Evolutionary conservation across 2,329 filamentous ascomycete species (phyloP), one percentile per base, ranked within the genome.

Genomic region (Penicillium rolfsii): DNA sequence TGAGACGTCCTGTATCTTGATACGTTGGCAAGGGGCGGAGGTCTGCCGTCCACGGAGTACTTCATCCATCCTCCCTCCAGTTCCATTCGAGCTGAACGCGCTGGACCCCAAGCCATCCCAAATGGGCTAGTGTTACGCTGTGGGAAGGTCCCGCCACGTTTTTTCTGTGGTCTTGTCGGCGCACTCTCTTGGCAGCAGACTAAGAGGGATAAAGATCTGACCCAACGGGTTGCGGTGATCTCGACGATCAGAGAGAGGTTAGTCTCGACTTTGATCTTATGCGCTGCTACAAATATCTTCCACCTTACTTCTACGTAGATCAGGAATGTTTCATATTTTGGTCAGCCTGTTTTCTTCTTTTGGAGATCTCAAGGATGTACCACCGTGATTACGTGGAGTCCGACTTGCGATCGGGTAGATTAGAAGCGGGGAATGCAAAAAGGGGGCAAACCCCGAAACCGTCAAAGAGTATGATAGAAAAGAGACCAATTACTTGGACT

Each of bases 151-250:
- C 33, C 26, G 49, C 35, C 49, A 36, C 49, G n/a, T 24, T 26
- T 12, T 12, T 12, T 30, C 22, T 11, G 22, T 46, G 22, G 33
- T 53, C 48, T 35, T 4, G 14, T 46, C 24, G 43, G 43, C 22
- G 38, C 30, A 49, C 41, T 48, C 53, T 53, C 65, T 69, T 69
- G 67, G 64, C 66, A 67, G 58, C 57, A 55, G 61, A 66, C 67
- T 69, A 69, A 63, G 59, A 54, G 67, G 67, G 30, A 66, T 69
- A 69, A 69, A 67, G 67, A 69, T 69, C 67, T 69, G 58, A 69
- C 67, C n/a, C 63, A 59, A 60, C 56, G 36, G 35, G 55, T 48
- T 52, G 50, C 52, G 55, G 56, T 56, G 55, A 66, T 65, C 62
- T 38, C 41, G 48, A 52, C 30, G 55, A 62, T 61, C 56, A 55